These are phyloP conservation scores for Petunia hybrid DNA, from an alignment of 305 asterid species.

Conservation along the genomic window DNA sequence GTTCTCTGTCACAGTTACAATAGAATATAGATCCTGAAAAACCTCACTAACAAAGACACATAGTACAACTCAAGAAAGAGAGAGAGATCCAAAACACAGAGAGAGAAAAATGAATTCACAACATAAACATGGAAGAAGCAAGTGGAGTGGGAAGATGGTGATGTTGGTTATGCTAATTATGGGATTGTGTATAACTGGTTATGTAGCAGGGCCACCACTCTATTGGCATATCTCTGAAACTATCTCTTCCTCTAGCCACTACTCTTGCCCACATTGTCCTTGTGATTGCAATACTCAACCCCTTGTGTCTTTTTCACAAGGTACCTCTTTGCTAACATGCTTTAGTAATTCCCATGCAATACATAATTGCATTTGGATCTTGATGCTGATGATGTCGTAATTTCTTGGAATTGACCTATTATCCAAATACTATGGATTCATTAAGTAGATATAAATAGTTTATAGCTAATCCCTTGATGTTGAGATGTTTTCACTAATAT, in stretches of 20 bases:
- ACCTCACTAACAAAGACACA: neutral
- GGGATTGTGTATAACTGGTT: slow-evolving; percentile 43
- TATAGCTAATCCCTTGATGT: neutral
- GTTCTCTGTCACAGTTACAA: neutral
- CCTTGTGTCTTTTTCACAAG: slow-evolving; percentile 37
- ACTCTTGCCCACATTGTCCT: slow-evolving; percentile 45
- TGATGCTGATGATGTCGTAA: neutral
- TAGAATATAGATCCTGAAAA: slow-evolving; percentile 27
- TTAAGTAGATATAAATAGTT: neutral
- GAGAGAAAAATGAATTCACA: slow-evolving; percentile 30
- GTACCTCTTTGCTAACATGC: neutral
- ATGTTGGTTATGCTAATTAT: slow-evolving; percentile 33
- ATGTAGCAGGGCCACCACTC: slow-evolving; percentile 41
- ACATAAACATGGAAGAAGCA: slow-evolving; percentile 36
- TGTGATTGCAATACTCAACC: slow-evolving; percentile 40
- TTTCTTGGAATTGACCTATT: neutral
- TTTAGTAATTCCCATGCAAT: neutral
- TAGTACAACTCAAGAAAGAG: neutral
- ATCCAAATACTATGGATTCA: neutral
- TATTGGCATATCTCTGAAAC: slow-evolving; percentile 45
- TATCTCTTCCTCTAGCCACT: neutral
- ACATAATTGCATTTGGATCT: neutral
- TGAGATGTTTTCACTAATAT: slow-evolving; percentile 21
- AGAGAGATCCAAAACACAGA: neutral
- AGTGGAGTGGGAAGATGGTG: slow-evolving; percentile 40